Conservation (phyloP, 176 grass and related monocot species). For the Alopecurus myosuroides region DNA sequence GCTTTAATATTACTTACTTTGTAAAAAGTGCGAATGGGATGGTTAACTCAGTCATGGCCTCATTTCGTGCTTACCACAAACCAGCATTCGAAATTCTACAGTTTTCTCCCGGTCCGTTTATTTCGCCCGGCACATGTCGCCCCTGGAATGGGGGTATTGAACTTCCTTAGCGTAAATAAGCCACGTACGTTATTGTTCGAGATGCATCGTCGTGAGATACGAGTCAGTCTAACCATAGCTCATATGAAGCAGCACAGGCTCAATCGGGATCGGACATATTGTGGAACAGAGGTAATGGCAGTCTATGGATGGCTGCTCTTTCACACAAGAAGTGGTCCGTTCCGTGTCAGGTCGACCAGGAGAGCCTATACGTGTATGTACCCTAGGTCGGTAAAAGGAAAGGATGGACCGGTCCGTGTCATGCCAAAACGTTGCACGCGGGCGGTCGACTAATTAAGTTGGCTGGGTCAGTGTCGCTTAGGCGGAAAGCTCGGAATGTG, state of each 20-base stretch:
- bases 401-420: background rate
- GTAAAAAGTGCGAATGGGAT: constrained; percentile 40
- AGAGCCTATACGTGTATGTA: background rate
- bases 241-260: background rate
- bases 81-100: background rate
- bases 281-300: too few relatives aligned
- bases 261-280: too few relatives aligned
- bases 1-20: constrained; percentile 38
- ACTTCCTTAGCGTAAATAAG: background rate
- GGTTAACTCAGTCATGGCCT: constrained; percentile 43
- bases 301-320: constrained; percentile 1
- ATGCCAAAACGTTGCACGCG: constrained; percentile 16
- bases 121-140: background rate
- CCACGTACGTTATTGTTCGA: background rate
- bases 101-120: background rate
- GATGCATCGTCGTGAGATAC: constrained; percentile 1
- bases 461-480: constrained; percentile 25
- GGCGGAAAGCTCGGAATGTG: constrained; percentile 20
- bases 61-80: constrained; percentile 13
- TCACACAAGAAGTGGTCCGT: background rate
- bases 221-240: background rate
- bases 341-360: constrained; percentile 1
- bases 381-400: background rate
- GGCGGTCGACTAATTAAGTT: background rate
- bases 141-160: background rate